phyloP scores from a whole-genome alignment of 2,329 filamentous ascomycete species.

The Cercospora sesami region DNA sequence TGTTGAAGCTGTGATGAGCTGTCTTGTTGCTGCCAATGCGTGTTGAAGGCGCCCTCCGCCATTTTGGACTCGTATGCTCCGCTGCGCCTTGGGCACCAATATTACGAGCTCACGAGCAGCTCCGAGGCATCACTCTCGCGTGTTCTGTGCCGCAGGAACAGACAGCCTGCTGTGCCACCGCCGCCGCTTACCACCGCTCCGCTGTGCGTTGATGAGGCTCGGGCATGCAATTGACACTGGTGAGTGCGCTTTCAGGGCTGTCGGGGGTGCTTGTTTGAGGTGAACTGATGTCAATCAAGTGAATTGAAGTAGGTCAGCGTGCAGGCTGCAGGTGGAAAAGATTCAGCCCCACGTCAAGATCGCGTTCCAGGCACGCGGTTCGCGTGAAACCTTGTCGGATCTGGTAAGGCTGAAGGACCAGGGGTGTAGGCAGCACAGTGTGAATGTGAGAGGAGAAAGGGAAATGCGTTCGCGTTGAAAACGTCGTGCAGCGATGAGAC shows the following conservation, averaged over 20 bases:
- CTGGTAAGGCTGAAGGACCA: slow-evolving; percentile 3
- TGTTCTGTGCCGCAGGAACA: not conserved
- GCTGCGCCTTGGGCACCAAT: not conserved
- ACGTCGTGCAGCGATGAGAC: not conserved
- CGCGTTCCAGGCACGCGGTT: slow-evolving; percentile 11
- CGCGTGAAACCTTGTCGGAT: slow-evolving; percentile 7
- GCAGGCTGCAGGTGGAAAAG: slow-evolving; percentile 8
- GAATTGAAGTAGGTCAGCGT: not conserved
- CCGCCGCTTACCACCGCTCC: not conserved
- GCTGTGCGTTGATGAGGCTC: not conserved
- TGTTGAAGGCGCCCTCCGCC: slow-evolving; percentile 24
- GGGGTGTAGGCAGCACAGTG: not conserved
- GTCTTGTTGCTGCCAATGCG: slow-evolving; percentile 26
- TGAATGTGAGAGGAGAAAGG: not conserved
- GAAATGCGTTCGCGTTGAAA: not conserved
- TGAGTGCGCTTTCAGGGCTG: not conserved
- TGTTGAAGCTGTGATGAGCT: slow-evolving; percentile 51
- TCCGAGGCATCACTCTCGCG: slow-evolving; percentile 1
- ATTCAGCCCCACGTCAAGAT: slow-evolving; percentile 11
- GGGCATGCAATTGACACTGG: slow-evolving; percentile 2
- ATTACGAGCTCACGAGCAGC: slow-evolving; percentile 11
- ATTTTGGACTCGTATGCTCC: not conserved
- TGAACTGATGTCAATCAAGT: slow-evolving; percentile 4
- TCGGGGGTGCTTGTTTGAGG: not conserved
- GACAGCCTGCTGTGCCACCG: slow-evolving; percentile 5